Conservation (phyloP, 495 filamentous ascomycete genomes). For the Tuber melanosporum region DNA sequence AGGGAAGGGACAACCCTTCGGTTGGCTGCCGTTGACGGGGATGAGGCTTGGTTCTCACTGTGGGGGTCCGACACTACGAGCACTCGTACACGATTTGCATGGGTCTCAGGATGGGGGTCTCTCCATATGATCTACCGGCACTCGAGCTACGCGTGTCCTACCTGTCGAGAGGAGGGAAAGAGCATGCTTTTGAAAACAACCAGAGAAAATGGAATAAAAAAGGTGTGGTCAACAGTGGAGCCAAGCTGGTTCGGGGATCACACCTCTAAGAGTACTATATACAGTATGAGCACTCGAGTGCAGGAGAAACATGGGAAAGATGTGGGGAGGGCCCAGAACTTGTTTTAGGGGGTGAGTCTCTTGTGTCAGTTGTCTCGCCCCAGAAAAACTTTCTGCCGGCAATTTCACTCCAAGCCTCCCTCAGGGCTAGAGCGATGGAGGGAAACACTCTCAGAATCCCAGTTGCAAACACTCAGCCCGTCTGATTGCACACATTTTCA, state of each 20-base stretch:
- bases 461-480: neutral
- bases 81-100: neutral
- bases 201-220: neutral
- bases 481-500: neutral
- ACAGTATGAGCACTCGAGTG: no score
- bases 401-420: neutral
- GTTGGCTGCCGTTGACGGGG: slow-evolving; percentile 3
- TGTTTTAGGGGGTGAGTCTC: neutral
- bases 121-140: neutral
- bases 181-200: neutral
- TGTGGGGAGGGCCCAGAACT: neutral
- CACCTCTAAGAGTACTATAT: neutral
- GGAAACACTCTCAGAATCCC: neutral
- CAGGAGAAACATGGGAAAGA: neutral
- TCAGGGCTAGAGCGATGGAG: neutral
- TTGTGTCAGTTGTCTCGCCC: neutral
- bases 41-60: neutral
- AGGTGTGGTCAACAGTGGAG: neutral
- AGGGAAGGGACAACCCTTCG: neutral
- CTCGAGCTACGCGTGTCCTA: neutral
- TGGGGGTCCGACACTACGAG: neutral
- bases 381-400: slow-evolving; percentile 1
- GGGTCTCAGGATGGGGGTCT: neutral
- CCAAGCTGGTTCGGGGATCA: neutral
- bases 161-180: neutral